Evolutionary conservation across 768 basidiomycete species (phyloP), one percentile per base, ranked within the genome.

Genomic region (Russula sp.): DNA sequence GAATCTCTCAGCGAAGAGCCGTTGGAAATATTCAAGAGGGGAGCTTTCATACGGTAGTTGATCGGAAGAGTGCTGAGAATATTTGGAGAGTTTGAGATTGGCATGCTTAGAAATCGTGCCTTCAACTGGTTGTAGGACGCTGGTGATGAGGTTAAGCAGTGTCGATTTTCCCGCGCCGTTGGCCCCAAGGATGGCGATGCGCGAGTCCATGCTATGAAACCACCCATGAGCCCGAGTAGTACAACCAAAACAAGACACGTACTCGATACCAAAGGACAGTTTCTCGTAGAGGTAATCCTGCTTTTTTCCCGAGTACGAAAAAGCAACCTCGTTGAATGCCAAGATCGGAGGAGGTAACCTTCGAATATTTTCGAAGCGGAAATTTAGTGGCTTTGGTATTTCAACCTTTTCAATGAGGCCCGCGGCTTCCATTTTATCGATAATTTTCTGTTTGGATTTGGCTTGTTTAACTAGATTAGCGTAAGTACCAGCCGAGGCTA

Each of bases 401-500:
- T 95, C 93, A 63, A 97, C 79, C 78, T 93, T 94, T 77, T 99
- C 93, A 73, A 99, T 83, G 49, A 99, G 82, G 67, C 96, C 96
- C 16, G 95, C 96, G 30, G 96, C 96, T 81, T 99, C 97, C 96
- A 99, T 99, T 85, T 99, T 99, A 82, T 99, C 96, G 77, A 99
- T 96, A 68, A 99, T 98, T 84, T 99, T 99, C 77, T 99, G 96
- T 76, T 99, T 99, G 57, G 95, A 98, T 79, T 99, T 98, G 70
- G 96, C 96, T 77, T 99, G 96, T 72, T 89, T 92, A 71, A 99
- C 96, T 69, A 99, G 85, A 76, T 99, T 99, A 70, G 96, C 97
- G 74, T 98, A 99, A 40, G 96, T 99, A 84, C 96, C 96, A 40
- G 96, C 96, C n/a, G 93, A 95, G 8, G 97, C 93, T 70, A 98